Conservation (phyloP, 805 yeast species). For the Pichia rugopelliculosa region DNA sequence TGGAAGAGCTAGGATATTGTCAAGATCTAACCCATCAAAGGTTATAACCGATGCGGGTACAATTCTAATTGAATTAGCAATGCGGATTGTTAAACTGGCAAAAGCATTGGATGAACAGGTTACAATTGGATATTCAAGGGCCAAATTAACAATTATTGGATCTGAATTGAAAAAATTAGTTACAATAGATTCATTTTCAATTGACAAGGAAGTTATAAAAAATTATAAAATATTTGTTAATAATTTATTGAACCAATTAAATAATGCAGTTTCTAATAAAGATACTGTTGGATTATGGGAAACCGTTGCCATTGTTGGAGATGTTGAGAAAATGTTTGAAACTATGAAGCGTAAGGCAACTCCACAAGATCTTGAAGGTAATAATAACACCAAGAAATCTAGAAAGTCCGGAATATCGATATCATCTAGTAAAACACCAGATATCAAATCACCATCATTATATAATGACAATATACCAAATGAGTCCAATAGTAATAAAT, state of each 20-base stretch:
- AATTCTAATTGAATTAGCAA: constrained; percentile 36
- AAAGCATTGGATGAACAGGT: constrained; percentile 45
- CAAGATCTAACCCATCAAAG: constrained; percentile 31
- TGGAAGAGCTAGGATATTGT: constrained; percentile 31
- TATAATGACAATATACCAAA: neutral
- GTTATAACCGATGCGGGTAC: constrained; percentile 49
- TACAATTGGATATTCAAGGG: constrained; percentile 54
- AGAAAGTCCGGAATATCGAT: neutral
- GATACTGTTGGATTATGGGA: constrained; percentile 57
- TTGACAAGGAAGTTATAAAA: constrained; percentile 36
- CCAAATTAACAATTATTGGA: constrained; percentile 59
- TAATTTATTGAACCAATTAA: constrained; percentile 50
- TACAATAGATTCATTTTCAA: constrained; percentile 4
- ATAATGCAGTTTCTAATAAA: constrained; percentile 42
- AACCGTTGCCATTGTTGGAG: constrained; percentile 58
- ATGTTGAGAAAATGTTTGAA: constrained; percentile 69
- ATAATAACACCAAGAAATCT: neutral
- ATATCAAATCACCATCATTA: neutral
- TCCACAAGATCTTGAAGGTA: neutral
- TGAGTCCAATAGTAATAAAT: neutral
- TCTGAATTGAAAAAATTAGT: constrained; percentile 42
- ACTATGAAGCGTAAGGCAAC: constrained; percentile 31
- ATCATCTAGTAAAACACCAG: neutral
- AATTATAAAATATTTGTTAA: constrained; percentile 55
- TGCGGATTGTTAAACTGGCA: constrained; percentile 42